Evolutionary conservation across 2,329 filamentous ascomycete genomes (phyloP).

Genomic region (Cladosporium sp.): DNA sequence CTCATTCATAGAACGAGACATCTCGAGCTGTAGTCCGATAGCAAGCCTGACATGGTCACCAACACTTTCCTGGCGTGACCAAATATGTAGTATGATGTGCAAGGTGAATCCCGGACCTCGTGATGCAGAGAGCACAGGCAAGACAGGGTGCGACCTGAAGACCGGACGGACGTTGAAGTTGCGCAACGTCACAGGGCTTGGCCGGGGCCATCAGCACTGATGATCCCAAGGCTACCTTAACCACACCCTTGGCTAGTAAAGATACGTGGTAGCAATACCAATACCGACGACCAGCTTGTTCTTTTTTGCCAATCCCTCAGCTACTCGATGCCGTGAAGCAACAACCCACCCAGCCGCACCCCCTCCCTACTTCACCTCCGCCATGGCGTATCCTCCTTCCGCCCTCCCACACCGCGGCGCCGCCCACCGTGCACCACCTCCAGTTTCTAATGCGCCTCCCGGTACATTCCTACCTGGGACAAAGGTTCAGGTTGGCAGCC

Average conservation of each 20-base stretch:
- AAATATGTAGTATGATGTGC: background rate
- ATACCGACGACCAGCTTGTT: background rate
- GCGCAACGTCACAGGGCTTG: slow-evolving; percentile 9
- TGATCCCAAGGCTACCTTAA: background rate
- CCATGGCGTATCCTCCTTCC: slow-evolving; percentile 15
- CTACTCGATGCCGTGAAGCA: slow-evolving; percentile 15
- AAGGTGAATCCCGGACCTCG: background rate
- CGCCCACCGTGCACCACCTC: slow-evolving; percentile 12
- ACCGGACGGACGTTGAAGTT: background rate
- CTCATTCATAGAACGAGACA: background rate
- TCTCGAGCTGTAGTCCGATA: background rate
- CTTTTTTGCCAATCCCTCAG: background rate
- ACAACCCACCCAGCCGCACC: background rate
- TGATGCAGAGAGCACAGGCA: background rate
- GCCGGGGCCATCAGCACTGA: background rate
- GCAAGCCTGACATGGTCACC: background rate
- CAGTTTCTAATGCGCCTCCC: slow-evolving; percentile 38
- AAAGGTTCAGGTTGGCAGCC: slow-evolving; percentile 92
- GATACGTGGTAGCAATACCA: slow-evolving; percentile 15
- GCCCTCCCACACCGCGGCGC: slow-evolving; percentile 9
- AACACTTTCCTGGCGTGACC: background rate
- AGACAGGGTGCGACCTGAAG: slow-evolving; percentile 11
- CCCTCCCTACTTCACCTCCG: slow-evolving; percentile 9
- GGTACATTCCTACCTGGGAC: slow-evolving; percentile 92
- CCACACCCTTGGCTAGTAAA: slow-evolving; percentile 4